These are phyloP conservation scores for Sphagnum magellanicum DNA, from an alignment of 228 moss, liverwort and hornwort genomes.

Conservation along the genomic window DNA sequence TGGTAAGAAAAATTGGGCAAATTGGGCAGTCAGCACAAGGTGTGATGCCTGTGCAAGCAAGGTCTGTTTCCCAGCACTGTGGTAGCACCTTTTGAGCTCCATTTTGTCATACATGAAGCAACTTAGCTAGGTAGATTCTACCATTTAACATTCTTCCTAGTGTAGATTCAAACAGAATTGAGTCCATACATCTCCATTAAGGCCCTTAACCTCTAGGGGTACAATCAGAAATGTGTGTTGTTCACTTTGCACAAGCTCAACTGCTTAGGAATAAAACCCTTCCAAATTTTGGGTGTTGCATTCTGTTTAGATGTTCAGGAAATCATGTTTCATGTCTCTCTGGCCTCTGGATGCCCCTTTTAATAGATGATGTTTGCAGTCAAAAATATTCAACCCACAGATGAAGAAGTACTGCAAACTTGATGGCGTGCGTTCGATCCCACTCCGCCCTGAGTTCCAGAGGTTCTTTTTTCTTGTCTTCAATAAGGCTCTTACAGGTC, in stretches of 20 bases:
- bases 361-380: too few relatives aligned
- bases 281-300: not conserved
- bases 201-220: not conserved
- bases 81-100: not conserved
- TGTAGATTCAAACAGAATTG: not conserved
- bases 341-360: too few relatives aligned
- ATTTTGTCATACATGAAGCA: not conserved
- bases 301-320: not conserved
- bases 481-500: too few relatives aligned
- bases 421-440: too few relatives aligned
- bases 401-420: too few relatives aligned
- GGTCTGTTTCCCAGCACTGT: not conserved
- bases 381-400: too few relatives aligned
- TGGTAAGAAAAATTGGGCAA: not conserved
- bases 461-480: too few relatives aligned
- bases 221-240: not conserved
- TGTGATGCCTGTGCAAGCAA: not conserved
- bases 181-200: not conserved
- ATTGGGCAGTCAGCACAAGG: not conserved
- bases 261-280: not conserved
- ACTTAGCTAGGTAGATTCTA: conserved; percentile 2
- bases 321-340: too few relatives aligned
- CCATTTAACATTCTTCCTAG: conserved; percentile 6
- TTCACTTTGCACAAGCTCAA: not conserved
- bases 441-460: too few relatives aligned